Evolutionary conservation across 1,139 yeast genomes (phyloP).

Genomic region (Sugiyamaella xylanicola): DNA sequence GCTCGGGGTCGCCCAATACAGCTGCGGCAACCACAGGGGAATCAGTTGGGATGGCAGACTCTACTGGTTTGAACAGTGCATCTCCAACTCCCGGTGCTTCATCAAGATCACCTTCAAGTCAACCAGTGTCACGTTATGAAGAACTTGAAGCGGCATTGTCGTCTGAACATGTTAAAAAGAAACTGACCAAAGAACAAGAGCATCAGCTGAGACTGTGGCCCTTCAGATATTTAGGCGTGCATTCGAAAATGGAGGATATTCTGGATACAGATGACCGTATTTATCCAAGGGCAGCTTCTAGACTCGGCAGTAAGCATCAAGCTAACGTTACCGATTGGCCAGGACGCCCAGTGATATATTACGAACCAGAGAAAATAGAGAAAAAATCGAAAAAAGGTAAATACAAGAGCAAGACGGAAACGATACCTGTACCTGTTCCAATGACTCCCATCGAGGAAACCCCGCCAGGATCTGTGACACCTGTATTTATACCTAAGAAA

Average conservation of each 20-base stretch:
- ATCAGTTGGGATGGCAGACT: too few relatives aligned
- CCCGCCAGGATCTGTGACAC: constrained; percentile 48
- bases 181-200: constrained; percentile 43
- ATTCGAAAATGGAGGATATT: constrained; percentile 75
- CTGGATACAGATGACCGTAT: constrained; percentile 79
- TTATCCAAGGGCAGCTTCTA: constrained; percentile 77
- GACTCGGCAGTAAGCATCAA: constrained; percentile 77
- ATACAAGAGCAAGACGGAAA: constrained; percentile 5
- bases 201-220: constrained; percentile 56
- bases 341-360: constrained; percentile 68
- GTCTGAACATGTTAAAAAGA: constrained; percentile 20
- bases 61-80: neutral
- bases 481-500: constrained; percentile 43
- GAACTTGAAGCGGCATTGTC: constrained; percentile 53
- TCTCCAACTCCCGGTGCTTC: constrained; percentile 7
- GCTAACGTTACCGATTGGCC: constrained; percentile 69
- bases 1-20: neutral
- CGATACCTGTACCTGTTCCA: constrained; percentile 28
- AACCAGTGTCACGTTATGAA: constrained; percentile 58
- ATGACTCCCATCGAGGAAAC: constrained; percentile 21
- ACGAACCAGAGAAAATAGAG: constrained; percentile 46
- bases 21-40: too few relatives aligned
- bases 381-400: constrained; percentile 30
- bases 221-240: constrained; percentile 76
- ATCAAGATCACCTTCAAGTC: constrained; percentile 22